Conservation (phyloP, 768 basidiomycete species). For the Sporobolomyces pararoseus region DNA sequence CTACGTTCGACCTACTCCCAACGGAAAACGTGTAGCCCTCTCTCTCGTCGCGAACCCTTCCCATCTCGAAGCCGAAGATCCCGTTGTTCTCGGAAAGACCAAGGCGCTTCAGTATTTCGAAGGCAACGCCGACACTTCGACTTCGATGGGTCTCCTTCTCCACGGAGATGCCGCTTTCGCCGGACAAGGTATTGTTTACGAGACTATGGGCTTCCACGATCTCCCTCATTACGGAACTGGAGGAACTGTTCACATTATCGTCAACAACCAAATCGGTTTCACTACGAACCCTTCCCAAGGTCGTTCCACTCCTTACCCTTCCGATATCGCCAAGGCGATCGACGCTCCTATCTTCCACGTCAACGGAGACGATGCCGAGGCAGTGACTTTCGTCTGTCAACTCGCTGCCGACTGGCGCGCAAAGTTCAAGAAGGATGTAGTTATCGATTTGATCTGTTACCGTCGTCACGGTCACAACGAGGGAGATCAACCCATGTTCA, state of each 20-base stretch:
- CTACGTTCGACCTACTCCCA: constrained; percentile 95
- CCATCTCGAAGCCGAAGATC: constrained; percentile 93
- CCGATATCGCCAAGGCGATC: constrained; percentile 96
- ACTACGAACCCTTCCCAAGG: constrained; percentile 97
- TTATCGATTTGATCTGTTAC: constrained; percentile 97
- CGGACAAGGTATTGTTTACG: constrained; percentile 96
- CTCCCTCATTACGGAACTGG: constrained; percentile 94
- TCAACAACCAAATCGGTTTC: constrained; percentile 99
- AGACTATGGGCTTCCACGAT: constrained; percentile 97
- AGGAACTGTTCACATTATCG: constrained; percentile 95
- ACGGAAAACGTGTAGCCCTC: constrained; percentile 93
- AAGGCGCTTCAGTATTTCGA: constrained; percentile 93
- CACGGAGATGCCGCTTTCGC: constrained; percentile 99
- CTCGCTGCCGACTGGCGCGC: constrained; percentile 97
- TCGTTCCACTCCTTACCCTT: constrained; percentile 95
- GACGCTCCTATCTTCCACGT: constrained; percentile 99
- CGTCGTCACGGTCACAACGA: constrained; percentile 98
- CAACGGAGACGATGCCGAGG: constrained; percentile 94
- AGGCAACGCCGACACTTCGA: constrained; percentile 58
- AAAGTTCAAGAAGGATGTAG: constrained; percentile 98
- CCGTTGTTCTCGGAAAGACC: constrained; percentile 99
- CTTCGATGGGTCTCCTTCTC: constrained; percentile 90
- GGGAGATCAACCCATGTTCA: constrained; percentile 97
- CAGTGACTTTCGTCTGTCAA: constrained; percentile 96
- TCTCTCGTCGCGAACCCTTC: constrained; percentile 98